Evolutionary conservation across 2,329 filamentous ascomycete genomes (phyloP).

Genomic region (Claviceps fusiformis): DNA sequence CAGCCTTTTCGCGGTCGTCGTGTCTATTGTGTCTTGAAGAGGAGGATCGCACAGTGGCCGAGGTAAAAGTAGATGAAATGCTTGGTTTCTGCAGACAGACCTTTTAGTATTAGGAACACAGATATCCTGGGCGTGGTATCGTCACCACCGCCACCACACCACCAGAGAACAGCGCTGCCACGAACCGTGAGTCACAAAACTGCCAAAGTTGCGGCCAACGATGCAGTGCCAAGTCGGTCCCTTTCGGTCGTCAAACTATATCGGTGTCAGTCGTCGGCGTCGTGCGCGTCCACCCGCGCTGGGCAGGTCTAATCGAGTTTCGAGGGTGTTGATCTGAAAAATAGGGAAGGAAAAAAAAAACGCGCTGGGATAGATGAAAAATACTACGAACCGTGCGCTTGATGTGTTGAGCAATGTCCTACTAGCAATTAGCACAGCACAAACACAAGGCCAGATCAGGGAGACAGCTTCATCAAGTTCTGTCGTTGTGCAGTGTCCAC

Average conservation of each 20-base stretch:
- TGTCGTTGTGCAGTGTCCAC: no score
- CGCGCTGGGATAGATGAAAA: not conserved
- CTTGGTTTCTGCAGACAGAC: slow-evolving; percentile 63
- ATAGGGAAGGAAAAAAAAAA: not conserved
- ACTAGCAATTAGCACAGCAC: slow-evolving; percentile 8
- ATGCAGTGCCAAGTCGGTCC: slow-evolving; percentile 99
- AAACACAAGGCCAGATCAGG: slow-evolving; percentile 2
- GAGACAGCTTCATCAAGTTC: no score
- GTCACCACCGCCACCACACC: no score
- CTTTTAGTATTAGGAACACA: not conserved
- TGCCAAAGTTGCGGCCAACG: slow-evolving; percentile 95
- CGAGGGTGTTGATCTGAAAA: not conserved
- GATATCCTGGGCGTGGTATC: no score
- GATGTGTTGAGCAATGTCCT: slow-evolving; percentile 94
- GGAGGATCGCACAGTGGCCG: slow-evolving; percentile 90
- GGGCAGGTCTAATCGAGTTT: no score
- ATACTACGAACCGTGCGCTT: slow-evolving; percentile 63
- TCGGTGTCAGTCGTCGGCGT: not conserved
- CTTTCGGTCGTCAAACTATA: slow-evolving; percentile 88
- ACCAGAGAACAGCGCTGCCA: not conserved
- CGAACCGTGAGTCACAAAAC: slow-evolving; percentile 94
- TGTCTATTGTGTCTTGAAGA: slow-evolving; percentile 89
- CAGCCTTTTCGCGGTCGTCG: not conserved
- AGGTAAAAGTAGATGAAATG: slow-evolving; percentile 99
- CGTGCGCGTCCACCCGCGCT: not conserved